Evolutionary conservation across 106 monocot species (phyloP).

Genomic region (Apostasia ramifera): DNA sequence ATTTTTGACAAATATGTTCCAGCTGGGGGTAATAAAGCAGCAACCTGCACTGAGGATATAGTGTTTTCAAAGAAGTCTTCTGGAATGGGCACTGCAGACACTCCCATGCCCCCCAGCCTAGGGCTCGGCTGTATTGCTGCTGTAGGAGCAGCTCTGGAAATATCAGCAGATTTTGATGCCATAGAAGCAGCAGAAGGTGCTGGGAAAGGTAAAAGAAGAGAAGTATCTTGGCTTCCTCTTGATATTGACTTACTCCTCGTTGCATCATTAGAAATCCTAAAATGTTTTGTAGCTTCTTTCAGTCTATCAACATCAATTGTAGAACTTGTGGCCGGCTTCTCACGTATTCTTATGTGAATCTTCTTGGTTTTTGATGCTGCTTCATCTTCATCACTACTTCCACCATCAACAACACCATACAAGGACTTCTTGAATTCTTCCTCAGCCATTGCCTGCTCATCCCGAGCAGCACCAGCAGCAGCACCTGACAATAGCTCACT

Average conservation of each 20-base stretch:
- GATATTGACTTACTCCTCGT: slow-evolving; percentile 54
- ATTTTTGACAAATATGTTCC: slow-evolving; percentile 24
- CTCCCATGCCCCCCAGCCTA: slow-evolving; percentile 46
- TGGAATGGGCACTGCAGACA: slow-evolving; percentile 69
- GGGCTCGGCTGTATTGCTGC: slow-evolving; percentile 11
- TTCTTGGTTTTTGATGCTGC: slow-evolving; percentile 57
- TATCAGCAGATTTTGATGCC: no score
- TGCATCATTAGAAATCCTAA: slow-evolving; percentile 54
- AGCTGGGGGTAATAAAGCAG: slow-evolving; percentile 46
- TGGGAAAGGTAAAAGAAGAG: slow-evolving; percentile 26
- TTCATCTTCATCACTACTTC: slow-evolving; percentile 91
- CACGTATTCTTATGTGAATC: slow-evolving; percentile 67
- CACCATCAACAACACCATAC: slow-evolving; percentile 62
- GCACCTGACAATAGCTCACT: slow-evolving; percentile 35
- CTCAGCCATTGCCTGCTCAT: slow-evolving; percentile 85
- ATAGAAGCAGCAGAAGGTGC: slow-evolving; percentile 12
- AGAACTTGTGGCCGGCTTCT: slow-evolving; percentile 44
- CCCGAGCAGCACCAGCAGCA: slow-evolving; percentile 12
- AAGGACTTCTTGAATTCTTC: slow-evolving; percentile 86
- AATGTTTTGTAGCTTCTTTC: slow-evolving; percentile 79
- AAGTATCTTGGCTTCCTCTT: slow-evolving; percentile 39
- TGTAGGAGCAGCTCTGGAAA: slow-evolving; percentile 6
- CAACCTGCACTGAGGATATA: slow-evolving; percentile 65
- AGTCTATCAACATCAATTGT: slow-evolving; percentile 80
- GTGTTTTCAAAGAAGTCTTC: slow-evolving; percentile 95